Base-by-base conservation (phyloP, 345 rosid genomes). In the Lumnitzera racemosa region DNA sequence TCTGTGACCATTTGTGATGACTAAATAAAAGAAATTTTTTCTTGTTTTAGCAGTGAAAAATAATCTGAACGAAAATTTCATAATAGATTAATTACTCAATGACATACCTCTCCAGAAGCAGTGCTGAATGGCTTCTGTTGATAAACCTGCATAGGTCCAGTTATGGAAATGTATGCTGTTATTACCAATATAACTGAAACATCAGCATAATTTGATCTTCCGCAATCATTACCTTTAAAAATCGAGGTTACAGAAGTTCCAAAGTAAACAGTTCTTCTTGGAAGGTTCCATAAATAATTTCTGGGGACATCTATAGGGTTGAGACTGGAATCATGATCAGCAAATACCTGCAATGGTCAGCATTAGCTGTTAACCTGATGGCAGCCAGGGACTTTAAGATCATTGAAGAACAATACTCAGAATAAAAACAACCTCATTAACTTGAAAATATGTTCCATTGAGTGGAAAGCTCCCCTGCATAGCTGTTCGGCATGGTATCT, bases 401-500 rank as follows among this genome's bases (percentile, higher is more conserved):
- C 4, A 20, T 47, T 53, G 15, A 46, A 36, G 5, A 36, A 36
- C 10, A 15, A 47, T 15, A 54, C 23, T 57, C 20, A 13, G 9
- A 16, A 23, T 15, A 25, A 17, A n/a, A 59, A 15, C 0, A 16
- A 87, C 98, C 95, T 92, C 96, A 24, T 89, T 92, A 17, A 92
- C 96, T 80, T 92, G 98, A 72, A 92, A 92, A 53, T 92, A 92
- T 47, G 98, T 92, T 62, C 98, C 97, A 64, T 92, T 92, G 53
- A 92, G 89, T 13, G 98, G 98, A 75, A 89, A 92, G 53, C 95
- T 92, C 59, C 98, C 98, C 57, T 85, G 81, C 97, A 89, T 87
- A 54, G 98, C 96, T 24, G 98, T 89, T 76, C 96, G 76, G 74
- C 98, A 92, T 11, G 98, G 96, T 67, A 92, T 87, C 98, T 89